These are phyloP conservation scores for Mesostigma viride DNA, from an alignment of 139 green algal species.

Conservation along the genomic window DNA sequence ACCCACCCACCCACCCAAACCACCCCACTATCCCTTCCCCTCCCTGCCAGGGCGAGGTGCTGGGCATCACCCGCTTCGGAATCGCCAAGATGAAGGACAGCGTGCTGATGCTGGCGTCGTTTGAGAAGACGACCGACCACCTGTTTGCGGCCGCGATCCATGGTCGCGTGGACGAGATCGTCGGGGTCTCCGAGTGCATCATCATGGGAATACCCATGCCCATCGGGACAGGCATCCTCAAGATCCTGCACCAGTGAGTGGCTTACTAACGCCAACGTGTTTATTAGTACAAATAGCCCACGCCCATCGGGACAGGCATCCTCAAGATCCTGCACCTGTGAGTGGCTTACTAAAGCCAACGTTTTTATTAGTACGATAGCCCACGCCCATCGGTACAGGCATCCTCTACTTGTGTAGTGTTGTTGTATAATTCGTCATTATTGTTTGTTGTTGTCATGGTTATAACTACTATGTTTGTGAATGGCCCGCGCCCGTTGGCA, in stretches of 20 bases:
- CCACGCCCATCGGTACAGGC: conserved; percentile 90
- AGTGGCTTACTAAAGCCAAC: too few species aligned
- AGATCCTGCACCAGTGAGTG: conserved; percentile 20
- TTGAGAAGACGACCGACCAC: conserved; percentile 98
- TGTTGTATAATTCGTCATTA: too few species aligned
- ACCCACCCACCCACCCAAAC: too few species aligned
- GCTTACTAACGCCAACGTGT: too few species aligned
- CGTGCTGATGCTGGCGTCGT: conserved; percentile 94
- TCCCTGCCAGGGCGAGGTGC: conserved; percentile 68
- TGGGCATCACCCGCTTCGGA: conserved; percentile 96
- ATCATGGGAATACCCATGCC: conserved; percentile 99
- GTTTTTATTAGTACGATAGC: too few species aligned
- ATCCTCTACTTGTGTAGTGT: too few species aligned
- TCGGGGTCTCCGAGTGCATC: conserved; percentile 87
- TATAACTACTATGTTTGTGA: too few species aligned
- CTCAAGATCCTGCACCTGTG: conserved; percentile 46
- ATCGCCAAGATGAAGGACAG: conserved; percentile 99
- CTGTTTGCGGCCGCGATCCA: conserved; percentile 90
- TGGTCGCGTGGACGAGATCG: conserved; percentile 46
- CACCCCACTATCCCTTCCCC: too few species aligned
- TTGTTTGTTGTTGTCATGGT: too few species aligned
- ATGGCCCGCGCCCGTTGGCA: too few species aligned
- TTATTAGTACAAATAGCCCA: too few species aligned
- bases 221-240: conserved; percentile 86
- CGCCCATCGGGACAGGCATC: conserved; percentile 87